These are phyloP conservation scores for Ogataea paraovalis DNA, from an alignment of 805 yeast genomes.

Conservation along the genomic window DNA sequence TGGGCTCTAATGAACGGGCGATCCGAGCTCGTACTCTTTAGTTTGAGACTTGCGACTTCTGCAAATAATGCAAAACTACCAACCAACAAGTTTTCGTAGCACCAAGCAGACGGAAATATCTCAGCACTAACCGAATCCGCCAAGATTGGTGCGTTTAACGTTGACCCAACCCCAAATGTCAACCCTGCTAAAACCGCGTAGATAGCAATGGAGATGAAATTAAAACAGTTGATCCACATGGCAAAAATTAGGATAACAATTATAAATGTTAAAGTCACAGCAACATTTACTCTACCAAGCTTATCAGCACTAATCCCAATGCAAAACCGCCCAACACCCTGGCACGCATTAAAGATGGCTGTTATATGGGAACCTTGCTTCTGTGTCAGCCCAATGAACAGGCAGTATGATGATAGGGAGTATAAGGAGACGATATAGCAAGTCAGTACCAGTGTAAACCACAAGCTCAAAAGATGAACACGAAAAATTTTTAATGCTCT, in stretches of 20 bases:
- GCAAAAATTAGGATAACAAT: slow-evolving; percentile 38
- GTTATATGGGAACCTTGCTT: slow-evolving; percentile 44
- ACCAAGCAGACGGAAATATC: slow-evolving; percentile 30
- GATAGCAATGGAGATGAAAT: slow-evolving; percentile 31
- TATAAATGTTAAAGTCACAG: slow-evolving; percentile 32
- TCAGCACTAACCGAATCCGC: slow-evolving; percentile 28
- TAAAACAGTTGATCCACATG: slow-evolving; percentile 39
- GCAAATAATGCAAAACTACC: slow-evolving; percentile 27
- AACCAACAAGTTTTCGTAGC: slow-evolving; percentile 24
- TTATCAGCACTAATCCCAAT: slow-evolving; percentile 45
- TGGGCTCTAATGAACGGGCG: slow-evolving; percentile 57
- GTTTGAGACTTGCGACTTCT: slow-evolving; percentile 30
- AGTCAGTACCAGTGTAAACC: slow-evolving; percentile 34
- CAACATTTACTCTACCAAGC: slow-evolving; percentile 44
- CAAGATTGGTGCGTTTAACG: slow-evolving; percentile 26
- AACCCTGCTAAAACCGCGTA: slow-evolving; percentile 43
- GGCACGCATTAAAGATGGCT: slow-evolving; percentile 44
- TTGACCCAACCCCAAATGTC: slow-evolving; percentile 41
- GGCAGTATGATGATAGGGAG: slow-evolving; percentile 46
- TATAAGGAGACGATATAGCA: slow-evolving; percentile 44
- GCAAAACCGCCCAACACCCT: slow-evolving; percentile 46
- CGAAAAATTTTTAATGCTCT: slow-evolving; percentile 15
- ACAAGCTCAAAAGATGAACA: slow-evolving; percentile 15
- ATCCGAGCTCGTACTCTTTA: slow-evolving; percentile 14
- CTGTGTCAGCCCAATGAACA: slow-evolving; percentile 42